A percentile compares a stretch with the other conserved stretches of the same genome.
Evolutionary conservation across 768 basidiomycete species (phyloP).

Genomic region (Kondoa malvinella): DNA sequence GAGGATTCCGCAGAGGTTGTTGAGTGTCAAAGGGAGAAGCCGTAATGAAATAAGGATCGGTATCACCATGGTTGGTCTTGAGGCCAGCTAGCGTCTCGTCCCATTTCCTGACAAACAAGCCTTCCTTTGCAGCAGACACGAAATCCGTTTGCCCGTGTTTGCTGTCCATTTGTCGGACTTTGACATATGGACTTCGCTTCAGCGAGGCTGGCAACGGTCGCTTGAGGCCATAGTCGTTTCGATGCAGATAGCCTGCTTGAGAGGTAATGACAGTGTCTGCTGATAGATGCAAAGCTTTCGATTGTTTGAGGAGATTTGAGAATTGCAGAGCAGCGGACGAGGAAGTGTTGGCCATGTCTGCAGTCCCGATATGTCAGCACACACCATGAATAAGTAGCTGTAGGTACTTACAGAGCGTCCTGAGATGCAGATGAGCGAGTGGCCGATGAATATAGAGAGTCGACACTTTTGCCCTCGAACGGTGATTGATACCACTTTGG

Average conservation of each 20-base stretch:
- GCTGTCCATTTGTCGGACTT: background rate
- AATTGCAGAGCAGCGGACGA: background rate
- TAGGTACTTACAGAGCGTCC: too few relatives aligned
- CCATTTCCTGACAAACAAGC: conserved; percentile 2
- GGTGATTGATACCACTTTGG: background rate
- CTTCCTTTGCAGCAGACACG: background rate
- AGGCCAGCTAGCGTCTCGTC: conserved; percentile 1
- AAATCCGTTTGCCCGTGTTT: conserved; percentile 5
- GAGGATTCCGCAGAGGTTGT: background rate
- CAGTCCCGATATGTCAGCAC: background rate
- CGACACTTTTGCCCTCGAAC: background rate
- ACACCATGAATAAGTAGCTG: too few relatives aligned
- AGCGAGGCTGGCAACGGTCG: background rate
- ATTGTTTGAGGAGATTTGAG: background rate
- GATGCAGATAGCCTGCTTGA: conserved; percentile 1
- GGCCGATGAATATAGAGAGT: background rate
- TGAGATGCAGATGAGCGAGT: too few relatives aligned
- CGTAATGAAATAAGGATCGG: background rate
- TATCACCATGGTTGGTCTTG: background rate
- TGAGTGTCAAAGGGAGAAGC: background rate
- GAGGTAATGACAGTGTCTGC: background rate
- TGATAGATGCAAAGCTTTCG: background rate
- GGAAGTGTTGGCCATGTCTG: background rate
- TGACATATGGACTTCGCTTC: background rate
- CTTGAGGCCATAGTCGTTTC: conserved; percentile 6